A percentile compares a stretch with the other conserved stretches of the same genome.
These are phyloP conservation scores for Monosporozyma aquatica DNA, from an alignment of 805 yeast species.

Conservation along the genomic window DNA sequence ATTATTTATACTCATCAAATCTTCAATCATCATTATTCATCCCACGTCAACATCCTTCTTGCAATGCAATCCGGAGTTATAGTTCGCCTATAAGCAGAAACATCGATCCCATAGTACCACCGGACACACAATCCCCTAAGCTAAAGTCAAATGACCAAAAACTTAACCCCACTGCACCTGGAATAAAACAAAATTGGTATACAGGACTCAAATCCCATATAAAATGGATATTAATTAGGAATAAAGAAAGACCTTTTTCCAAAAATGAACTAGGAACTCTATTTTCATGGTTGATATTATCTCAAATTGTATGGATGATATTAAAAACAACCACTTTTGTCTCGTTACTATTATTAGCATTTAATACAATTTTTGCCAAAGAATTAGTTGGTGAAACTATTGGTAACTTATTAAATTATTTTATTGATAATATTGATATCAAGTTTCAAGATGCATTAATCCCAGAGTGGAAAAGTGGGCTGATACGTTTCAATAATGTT, in stretches of 20 bases:
- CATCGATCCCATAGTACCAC: too few species aligned
- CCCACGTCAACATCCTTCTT: background rate
- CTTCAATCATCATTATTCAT: background rate
- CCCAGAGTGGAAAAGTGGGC: conserved; percentile 86
- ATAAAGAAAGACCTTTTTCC: conserved; percentile 69
- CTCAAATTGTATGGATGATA: conserved; percentile 69
- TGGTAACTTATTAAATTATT: conserved; percentile 65
- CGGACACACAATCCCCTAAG: background rate
- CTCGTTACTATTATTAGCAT: conserved; percentile 62
- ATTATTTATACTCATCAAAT: background rate
- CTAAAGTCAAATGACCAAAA: background rate
- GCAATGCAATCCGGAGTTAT: too few species aligned
- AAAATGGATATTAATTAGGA: conserved; percentile 70
- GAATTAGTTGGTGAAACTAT: conserved; percentile 74
- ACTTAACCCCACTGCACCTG: background rate
- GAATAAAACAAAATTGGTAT: conserved; percentile 8
- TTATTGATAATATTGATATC: conserved; percentile 58
- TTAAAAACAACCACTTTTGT: conserved; percentile 88
- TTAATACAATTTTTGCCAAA: conserved; percentile 79
- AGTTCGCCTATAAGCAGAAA: too few species aligned
- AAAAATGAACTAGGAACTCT: conserved; percentile 81
- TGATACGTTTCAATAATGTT: conserved; percentile 71
- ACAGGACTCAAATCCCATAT: conserved; percentile 42
- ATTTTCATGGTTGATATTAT: conserved; percentile 82
- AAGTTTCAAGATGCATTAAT: conserved; percentile 83